Percentiles rank a stretch among this genome's conserved stretches.
phyloP scores from a whole-genome alignment of 192 early-diverging fungal species.

The Pilobolus umbonatus region DNA sequence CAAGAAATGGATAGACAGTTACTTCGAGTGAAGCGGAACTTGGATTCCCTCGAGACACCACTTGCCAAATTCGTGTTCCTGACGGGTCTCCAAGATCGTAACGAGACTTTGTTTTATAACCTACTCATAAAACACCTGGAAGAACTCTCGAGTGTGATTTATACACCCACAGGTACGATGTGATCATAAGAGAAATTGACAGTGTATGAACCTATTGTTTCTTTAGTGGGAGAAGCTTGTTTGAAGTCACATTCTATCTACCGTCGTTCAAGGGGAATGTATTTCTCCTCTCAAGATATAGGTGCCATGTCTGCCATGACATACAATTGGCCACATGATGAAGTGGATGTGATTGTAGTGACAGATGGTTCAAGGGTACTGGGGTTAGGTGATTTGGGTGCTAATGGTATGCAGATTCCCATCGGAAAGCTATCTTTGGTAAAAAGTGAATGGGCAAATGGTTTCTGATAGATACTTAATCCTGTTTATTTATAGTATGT shows the following conservation, averaged over 20 bases:
- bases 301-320: slow-evolving; percentile 53
- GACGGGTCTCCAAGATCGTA: slow-evolving; percentile 50
- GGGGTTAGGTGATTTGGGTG: slow-evolving; percentile 36
- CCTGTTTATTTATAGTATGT: slow-evolving; percentile 25
- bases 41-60: slow-evolving; percentile 43
- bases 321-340: slow-evolving; percentile 54
- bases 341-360: slow-evolving; percentile 42
- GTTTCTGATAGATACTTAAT: not conserved
- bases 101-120: slow-evolving; percentile 50
- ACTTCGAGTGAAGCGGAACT: slow-evolving; percentile 46
- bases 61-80: slow-evolving; percentile 50
- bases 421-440: slow-evolving; percentile 40
- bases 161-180: slow-evolving; percentile 48
- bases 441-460: not conserved
- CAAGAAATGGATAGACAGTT: slow-evolving; percentile 56
- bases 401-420: slow-evolving; percentile 38
- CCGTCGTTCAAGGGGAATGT: slow-evolving; percentile 50
- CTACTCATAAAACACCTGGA: slow-evolving; percentile 46
- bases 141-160: slow-evolving; percentile 50
- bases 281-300: slow-evolving; percentile 47
- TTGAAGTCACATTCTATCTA: slow-evolving; percentile 48
- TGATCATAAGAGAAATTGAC: not conserved
- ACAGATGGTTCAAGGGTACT: slow-evolving; percentile 34
- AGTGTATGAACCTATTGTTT: not conserved
- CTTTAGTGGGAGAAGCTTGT: slow-evolving; percentile 48